phyloP scores from a whole-genome alignment of 2,329 filamentous ascomycete genomes.

The Aspergillus sp. region DNA sequence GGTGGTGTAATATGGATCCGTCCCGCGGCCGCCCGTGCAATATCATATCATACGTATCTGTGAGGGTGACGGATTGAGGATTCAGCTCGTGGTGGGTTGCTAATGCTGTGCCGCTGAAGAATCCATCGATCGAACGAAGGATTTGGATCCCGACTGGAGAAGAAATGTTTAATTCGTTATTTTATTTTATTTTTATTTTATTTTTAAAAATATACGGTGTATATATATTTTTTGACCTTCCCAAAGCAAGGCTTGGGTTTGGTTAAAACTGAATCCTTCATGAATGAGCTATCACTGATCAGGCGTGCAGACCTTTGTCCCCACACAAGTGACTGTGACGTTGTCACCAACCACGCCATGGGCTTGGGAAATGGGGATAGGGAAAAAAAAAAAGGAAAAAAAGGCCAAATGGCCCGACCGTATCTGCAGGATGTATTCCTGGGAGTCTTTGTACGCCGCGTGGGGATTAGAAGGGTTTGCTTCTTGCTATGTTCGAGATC shows the following conservation, averaged over 20 bases:
- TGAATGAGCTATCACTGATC: background rate
- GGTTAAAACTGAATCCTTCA: background rate
- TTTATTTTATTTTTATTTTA: no score
- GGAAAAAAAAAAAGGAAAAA: background rate
- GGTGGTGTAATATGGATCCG: no score
- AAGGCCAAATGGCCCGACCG: background rate
- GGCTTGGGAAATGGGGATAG: no score
- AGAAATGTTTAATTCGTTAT: background rate
- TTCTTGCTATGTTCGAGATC: background rate
- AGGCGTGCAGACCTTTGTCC: no score
- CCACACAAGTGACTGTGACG: background rate
- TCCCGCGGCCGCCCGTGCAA: no score
- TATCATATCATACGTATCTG: no score
- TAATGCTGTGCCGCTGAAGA: background rate
- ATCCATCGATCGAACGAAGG: conserved; percentile 2
- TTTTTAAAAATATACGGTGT: no score
- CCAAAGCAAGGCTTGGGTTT: no score
- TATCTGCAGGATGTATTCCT: background rate
- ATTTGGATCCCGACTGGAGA: background rate
- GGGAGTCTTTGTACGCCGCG: background rate
- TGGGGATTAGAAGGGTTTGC: background rate
- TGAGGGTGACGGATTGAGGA: no score
- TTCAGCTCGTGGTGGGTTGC: no score
- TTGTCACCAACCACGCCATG: background rate
- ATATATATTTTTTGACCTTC: no score